phyloP scores from a whole-genome alignment of 1,284 basidiomycete genomes.

The Cryptococcus amylolentus region DNA sequence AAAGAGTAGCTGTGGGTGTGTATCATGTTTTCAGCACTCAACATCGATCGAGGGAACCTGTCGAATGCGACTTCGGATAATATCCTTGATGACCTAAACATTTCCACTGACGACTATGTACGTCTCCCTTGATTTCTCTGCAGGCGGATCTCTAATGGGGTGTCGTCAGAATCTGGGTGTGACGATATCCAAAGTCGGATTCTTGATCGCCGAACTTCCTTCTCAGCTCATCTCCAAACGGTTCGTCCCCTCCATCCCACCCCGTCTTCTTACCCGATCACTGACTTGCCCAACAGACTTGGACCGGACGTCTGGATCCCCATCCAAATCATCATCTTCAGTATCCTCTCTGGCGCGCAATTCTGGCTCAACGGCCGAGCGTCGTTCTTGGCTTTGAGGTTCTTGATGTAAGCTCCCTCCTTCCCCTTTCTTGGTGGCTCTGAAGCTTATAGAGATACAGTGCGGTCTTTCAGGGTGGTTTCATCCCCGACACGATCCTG shows the following conservation, averaged over 20 bases:
- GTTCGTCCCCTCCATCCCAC: conserved; percentile 12
- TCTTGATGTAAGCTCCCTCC: conserved; percentile 50
- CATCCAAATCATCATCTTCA: conserved; percentile 51
- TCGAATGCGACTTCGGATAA: conserved; percentile 61
- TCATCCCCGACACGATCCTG: conserved; percentile 57
- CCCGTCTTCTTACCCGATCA: background rate
- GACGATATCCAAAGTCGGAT: conserved; percentile 58
- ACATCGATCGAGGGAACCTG: conserved; percentile 54
- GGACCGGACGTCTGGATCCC: conserved; percentile 65
- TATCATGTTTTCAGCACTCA: conserved; percentile 61
- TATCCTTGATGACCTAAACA: conserved; percentile 60
- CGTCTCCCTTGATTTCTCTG: background rate
- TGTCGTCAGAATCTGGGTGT: conserved; percentile 56
- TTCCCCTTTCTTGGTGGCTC: background rate
- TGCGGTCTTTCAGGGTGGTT: conserved; percentile 57
- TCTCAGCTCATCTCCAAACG: conserved; percentile 68
- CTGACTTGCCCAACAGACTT: conserved; percentile 21
- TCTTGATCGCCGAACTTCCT: conserved; percentile 56
- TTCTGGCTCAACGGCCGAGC: conserved; percentile 61
- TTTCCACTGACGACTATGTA: conserved; percentile 27
- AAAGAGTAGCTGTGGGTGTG: conserved; percentile 16
- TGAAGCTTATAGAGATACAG: background rate
- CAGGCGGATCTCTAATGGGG: background rate
- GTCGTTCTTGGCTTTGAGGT: conserved; percentile 54
- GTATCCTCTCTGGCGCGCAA: conserved; percentile 58